Conservation (phyloP, 805 yeast species). For the Suhomyces prunicola region DNA sequence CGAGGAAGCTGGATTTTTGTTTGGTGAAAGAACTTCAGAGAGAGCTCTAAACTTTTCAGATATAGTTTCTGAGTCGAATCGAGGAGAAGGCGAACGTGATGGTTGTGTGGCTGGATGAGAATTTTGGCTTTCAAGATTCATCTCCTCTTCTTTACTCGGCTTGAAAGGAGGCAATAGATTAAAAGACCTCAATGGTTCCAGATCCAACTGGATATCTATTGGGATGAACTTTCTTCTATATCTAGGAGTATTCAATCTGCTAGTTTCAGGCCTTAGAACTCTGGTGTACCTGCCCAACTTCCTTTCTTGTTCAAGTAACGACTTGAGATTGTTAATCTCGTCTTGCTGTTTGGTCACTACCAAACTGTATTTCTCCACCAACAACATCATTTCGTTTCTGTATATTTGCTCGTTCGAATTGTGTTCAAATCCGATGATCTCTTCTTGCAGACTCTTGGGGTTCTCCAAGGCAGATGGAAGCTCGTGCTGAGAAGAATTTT, state of each 20-base stretch:
- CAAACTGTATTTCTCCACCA: slow-evolving; percentile 20
- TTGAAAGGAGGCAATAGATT: slow-evolving; percentile 5
- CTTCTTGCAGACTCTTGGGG: background rate
- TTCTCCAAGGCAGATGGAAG: background rate
- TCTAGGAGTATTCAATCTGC: background rate
- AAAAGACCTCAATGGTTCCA: background rate
- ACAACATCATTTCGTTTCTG: slow-evolving; percentile 20
- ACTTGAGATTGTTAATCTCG: slow-evolving; percentile 22
- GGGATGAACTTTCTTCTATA: slow-evolving; percentile 9
- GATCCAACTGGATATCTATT: slow-evolving; percentile 5
- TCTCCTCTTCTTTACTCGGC: background rate
- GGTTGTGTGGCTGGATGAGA: background rate
- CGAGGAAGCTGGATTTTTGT: background rate
- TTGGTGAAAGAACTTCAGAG: background rate
- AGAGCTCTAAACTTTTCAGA: background rate
- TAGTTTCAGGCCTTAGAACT: background rate
- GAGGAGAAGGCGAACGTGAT: background rate
- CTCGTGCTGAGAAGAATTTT: background rate
- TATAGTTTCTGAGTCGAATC: background rate
- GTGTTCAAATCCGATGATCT: slow-evolving; percentile 1
- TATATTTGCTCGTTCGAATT: slow-evolving; percentile 11
- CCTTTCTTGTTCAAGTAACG: slow-evolving; percentile 22
- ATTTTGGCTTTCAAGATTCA: background rate
- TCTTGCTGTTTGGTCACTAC: slow-evolving; percentile 23
- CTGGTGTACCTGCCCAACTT: slow-evolving; percentile 11